Evolutionary conservation across 1,284 basidiomycete genomes (phyloP).

Genomic region (Cutaneotrichosporon daszewskae): DNA sequence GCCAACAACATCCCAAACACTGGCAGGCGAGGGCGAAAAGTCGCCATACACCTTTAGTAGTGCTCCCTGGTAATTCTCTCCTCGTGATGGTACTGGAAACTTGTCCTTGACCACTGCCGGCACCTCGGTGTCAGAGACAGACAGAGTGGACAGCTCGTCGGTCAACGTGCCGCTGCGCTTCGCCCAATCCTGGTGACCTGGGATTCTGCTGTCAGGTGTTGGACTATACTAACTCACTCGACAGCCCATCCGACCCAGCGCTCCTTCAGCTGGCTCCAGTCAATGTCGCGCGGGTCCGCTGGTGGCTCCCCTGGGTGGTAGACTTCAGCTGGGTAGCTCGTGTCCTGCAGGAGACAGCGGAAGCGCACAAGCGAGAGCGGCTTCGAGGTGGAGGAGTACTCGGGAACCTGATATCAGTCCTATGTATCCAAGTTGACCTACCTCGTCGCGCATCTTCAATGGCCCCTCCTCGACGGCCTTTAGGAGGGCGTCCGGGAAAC

Average conservation of each 20-base stretch:
- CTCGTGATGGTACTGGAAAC: constrained; percentile 25
- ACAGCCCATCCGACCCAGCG: constrained; percentile 47
- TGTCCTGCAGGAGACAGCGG: constrained; percentile 45
- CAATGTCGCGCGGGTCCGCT: constrained; percentile 7
- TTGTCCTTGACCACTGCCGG: constrained; percentile 29
- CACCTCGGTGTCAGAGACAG: constrained; percentile 6
- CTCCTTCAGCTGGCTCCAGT: constrained; percentile 39
- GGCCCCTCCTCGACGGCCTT: no score
- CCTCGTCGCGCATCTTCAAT: constrained; percentile 12
- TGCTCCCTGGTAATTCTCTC: constrained; percentile 32
- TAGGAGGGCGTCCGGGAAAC: no score
- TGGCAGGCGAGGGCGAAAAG: constrained; percentile 35
- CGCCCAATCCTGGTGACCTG: constrained; percentile 37
- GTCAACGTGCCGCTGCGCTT: constrained; percentile 1
- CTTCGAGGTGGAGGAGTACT: constrained; percentile 16
- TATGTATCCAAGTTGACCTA: background rate
- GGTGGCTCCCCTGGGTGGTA: constrained; percentile 28
- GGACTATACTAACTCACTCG: constrained; percentile 27
- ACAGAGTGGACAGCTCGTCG: background rate
- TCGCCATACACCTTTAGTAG: constrained; percentile 44
- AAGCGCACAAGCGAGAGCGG: constrained; percentile 40
- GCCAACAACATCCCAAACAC: constrained; percentile 36
- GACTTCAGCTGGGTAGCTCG: constrained; percentile 45
- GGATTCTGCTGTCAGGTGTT: constrained; percentile 23
- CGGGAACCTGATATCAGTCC: constrained; percentile 26